Evolutionary conservation across 805 yeast genomes (phyloP), one percentile per base, ranked within the genome.

Genomic region (Jamesozyma hellenica): DNA sequence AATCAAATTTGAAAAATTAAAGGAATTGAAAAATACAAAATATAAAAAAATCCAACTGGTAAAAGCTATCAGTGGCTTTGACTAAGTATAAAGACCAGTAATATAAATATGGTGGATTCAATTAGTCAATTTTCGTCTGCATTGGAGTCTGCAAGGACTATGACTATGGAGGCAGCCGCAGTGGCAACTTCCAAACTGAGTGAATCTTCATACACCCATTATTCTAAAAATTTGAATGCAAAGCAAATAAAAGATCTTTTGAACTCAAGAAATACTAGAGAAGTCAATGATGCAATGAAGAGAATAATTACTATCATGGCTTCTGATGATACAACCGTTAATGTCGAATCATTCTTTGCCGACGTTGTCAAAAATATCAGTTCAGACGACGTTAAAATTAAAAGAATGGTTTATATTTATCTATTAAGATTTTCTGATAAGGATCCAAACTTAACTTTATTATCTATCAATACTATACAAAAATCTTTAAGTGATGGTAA

Each of bases 381-480:
- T 6, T 78, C 90, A 15, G 49, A 68, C 4, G 74, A 77, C 41
- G 55, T 74, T 29, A 80, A 77, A 45, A 73, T 85, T 23, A 75
- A 84, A 43, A 76, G 80, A 48, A 68, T 90, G 56, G 95, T 87
- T 2, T 76, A 84, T 60, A 68, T 81, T 1, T 85, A 84, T 49
- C 63, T 92, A 36, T 64, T 79, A 32, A 70, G 82, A 41, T 86
- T 76, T 56, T 92, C 95, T 18, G 94, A 85, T 45, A 60, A 68
- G 40, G 88, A 85, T 49, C 95, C 92, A 9, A 95, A 88, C 56
- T 72, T 84, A n/a, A 92, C 97, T 2, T 69, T 92, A 16, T 67
- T 92, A 34, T 77, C 95, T 1, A 83, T 92, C 47, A 92, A 92
- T 59, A 83, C 96, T 1, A 82, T 92, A 36, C 98, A 92, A 58